These are phyloP conservation scores for Physocladia obscura DNA, from an alignment of 192 early-diverging fungal species.

Conservation along the genomic window DNA sequence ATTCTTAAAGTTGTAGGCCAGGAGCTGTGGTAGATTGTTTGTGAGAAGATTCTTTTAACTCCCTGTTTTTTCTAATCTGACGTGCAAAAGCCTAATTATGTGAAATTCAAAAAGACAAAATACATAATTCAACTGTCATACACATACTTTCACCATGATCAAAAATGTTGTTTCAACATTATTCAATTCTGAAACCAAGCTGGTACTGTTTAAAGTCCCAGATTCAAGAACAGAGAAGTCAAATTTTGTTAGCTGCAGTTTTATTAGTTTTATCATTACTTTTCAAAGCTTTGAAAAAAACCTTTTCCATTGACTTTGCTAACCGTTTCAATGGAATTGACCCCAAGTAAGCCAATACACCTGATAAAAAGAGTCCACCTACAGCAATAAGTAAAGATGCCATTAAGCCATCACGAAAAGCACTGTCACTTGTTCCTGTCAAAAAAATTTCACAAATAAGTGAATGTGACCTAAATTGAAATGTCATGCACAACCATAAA, in stretches of 20 bases:
- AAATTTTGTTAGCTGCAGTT: neutral
- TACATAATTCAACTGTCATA: neutral
- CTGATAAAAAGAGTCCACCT: neutral
- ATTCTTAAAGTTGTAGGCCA: no score
- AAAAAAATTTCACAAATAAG: no score
- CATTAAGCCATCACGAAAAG: neutral
- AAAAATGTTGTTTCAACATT: neutral
- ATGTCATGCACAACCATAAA: neutral
- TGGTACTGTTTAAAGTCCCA: neutral
- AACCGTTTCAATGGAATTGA: neutral
- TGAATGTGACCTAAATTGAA: neutral
- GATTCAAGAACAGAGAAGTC: neutral
- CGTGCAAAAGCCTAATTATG: neutral
- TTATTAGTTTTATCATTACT: neutral
- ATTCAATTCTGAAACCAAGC: neutral
- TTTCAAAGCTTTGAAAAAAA: neutral
- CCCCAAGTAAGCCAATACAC: neutral
- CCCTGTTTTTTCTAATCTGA: neutral
- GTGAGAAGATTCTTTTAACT: no score
- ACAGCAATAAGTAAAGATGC: neutral
- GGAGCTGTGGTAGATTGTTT: no score
- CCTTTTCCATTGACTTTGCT: neutral
- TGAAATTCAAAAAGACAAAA: neutral
- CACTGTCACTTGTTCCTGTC: neutral
- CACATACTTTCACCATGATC: neutral